Evolutionary conservation across 768 basidiomycete genomes (phyloP).

Genomic region (Boletellus ananas): DNA sequence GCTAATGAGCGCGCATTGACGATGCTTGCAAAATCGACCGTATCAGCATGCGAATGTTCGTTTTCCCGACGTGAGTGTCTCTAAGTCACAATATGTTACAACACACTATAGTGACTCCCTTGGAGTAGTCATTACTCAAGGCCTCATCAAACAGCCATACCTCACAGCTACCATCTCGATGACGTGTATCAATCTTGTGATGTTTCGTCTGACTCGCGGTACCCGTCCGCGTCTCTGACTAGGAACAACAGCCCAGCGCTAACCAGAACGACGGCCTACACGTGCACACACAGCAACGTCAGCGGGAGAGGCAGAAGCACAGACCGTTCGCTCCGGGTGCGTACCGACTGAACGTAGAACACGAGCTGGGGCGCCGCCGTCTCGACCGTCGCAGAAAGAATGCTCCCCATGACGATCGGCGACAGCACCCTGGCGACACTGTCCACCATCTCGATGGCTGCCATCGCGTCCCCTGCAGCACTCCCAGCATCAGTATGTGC

Average conservation of each 20-base stretch:
- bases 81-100: too few relatives aligned
- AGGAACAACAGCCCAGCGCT: conserved; percentile 21
- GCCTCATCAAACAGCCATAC: too few relatives aligned
- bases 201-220: conserved; percentile 8
- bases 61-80: too few relatives aligned
- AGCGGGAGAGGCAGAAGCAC: too few relatives aligned
- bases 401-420: conserved; percentile 29
- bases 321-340: neutral
- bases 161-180: too few relatives aligned
- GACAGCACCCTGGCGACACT: conserved; percentile 21
- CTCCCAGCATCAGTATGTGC: neutral
- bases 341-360: conserved; percentile 25
- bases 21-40: too few relatives aligned
- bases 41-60: too few relatives aligned
- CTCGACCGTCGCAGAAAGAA: conserved; percentile 23
- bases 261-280: conserved; percentile 15
- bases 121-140: too few relatives aligned
- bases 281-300: too few relatives aligned
- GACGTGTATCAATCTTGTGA: neutral
- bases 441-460: conserved; percentile 27
- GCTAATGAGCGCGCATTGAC: too few relatives aligned
- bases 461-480: conserved; percentile 26
- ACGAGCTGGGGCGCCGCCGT: conserved; percentile 14
- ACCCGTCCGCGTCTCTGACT: conserved; percentile 21
- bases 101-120: too few relatives aligned